Percentiles rank a stretch among this genome's conserved stretches.
These are phyloP conservation scores for Plasmodium reichenowi DNA, from an alignment of 169 alveolate genomes.

Conservation along the genomic window DNA sequence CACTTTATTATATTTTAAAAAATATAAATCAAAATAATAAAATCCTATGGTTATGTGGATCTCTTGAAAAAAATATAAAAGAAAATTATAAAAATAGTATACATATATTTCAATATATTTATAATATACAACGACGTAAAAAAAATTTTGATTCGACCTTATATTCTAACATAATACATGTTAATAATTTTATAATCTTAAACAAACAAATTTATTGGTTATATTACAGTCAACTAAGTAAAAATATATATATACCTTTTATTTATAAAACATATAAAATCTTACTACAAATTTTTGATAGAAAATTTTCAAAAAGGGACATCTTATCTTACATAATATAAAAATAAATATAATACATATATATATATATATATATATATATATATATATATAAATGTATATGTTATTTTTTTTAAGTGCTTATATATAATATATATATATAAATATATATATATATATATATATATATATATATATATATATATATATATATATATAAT, in stretches of 20 bases:
- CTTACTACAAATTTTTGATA: constrained; percentile 19
- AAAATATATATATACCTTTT: constrained; percentile 13
- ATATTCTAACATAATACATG: neutral
- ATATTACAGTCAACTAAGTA: constrained; percentile 13
- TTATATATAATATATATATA: too few relatives aligned
- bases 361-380: too few relatives aligned
- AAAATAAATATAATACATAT: neutral
- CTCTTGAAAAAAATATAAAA: constrained; percentile 40
- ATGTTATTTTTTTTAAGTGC: too few relatives aligned
- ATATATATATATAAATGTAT: too few relatives aligned
- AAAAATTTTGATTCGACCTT: neutral
- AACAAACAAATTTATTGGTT: constrained; percentile 36
- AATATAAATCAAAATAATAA: constrained; percentile 22
- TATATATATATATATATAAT: too few relatives aligned
- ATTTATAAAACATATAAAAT: constrained; percentile 17
- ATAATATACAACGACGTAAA: neutral
- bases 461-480: too few relatives aligned
- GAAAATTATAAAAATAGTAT: constrained; percentile 18
- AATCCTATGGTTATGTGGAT: constrained; percentile 69
- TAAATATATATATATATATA: too few relatives aligned
- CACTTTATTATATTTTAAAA: constrained; percentile 12
- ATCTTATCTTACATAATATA: constrained; percentile 1
- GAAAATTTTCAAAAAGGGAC: neutral
- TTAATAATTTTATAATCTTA: constrained; percentile 40
- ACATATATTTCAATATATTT: constrained; percentile 13